Evolutionary conservation across 2,329 filamentous ascomycete genomes (phyloP), one percentile per base, ranked within the genome.

Genomic region (Chaetomiaceae sp.): DNA sequence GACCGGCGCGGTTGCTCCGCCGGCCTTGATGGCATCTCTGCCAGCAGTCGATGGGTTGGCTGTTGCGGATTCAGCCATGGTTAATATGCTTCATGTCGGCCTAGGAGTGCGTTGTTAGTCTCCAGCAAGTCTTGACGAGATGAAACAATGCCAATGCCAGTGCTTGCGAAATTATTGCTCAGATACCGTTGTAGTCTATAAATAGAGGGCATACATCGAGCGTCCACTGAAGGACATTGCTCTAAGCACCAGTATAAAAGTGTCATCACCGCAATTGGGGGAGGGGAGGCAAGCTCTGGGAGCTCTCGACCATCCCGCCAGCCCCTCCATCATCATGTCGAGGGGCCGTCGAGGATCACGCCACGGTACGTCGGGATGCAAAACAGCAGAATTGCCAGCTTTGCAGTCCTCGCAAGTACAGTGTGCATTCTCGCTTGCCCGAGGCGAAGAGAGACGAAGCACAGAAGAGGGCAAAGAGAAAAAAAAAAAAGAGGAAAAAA

Each of bases 111-210:
- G 8, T 21, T 42, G 57, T 56, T 56, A 61, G 60, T n/a, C 14
- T 30, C 23, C 8, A n/a, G 9, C 25, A 6, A 25, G 10, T 16
- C 27, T 19, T n/a, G n/a, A n/a, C 20, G 8, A 30, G 21, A 48
- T 45, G 12, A 19, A 43, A 21, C 1, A 17, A 27, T 23, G 34
- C 17, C 27, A 34, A 34, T 25, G n/a, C n/a, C 21, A 14, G n/a
- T 16, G 12, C 10, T 3, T 12, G 2, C 12, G 17, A 27, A 31
- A 20, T 39, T 2, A 30, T 60, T 60, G 78, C 79, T 93, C 88
- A 93, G 88, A 93, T 93, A 93, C 88, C 88, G 88, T 93, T 92
- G 87, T 93, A 93, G 88, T 93, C 87, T 87, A 86, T 84, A 81
- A 70, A 70, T 68, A 65, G 77, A 49, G 78, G 74, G 77, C 79